Evolutionary conservation across 108 stramenopile species (phyloP).

Genomic region (Asterionellopsis glacialis): DNA sequence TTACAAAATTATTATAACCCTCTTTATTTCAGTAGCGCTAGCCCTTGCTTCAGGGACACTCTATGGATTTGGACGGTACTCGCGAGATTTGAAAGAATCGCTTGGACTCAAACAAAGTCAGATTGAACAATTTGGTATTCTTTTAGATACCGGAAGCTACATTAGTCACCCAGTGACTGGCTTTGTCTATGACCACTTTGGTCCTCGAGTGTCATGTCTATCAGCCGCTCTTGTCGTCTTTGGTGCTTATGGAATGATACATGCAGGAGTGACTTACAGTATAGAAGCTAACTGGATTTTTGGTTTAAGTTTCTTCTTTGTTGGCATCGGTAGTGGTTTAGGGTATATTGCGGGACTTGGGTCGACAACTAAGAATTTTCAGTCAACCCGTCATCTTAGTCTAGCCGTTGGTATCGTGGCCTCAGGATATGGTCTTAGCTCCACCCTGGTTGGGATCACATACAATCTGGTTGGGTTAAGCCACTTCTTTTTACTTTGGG

Average conservation of each 20-base stretch:
- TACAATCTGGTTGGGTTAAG: slow-evolving; percentile 13
- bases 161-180: slow-evolving; percentile 25
- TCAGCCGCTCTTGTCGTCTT: slow-evolving; percentile 18
- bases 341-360: slow-evolving; percentile 27
- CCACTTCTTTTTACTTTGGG: slow-evolving; percentile 26
- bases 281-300: slow-evolving; percentile 8
- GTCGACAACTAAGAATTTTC: slow-evolving; percentile 18
- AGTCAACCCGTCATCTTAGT: slow-evolving; percentile 7
- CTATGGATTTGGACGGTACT: slow-evolving; percentile 31
- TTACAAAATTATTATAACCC: too few species aligned
- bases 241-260: slow-evolving; percentile 16
- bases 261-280: background rate
- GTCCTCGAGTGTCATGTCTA: slow-evolving; percentile 22
- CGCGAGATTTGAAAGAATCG: slow-evolving; percentile 12
- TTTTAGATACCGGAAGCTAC: slow-evolving; percentile 24
- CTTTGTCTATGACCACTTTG: slow-evolving; percentile 23
- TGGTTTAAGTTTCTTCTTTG: slow-evolving; percentile 16
- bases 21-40: slow-evolving; percentile 6
- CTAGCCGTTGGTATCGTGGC: slow-evolving; percentile 19
- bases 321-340: slow-evolving; percentile 29
- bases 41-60: slow-evolving; percentile 23
- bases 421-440: slow-evolving; percentile 17
- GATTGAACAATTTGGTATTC: slow-evolving; percentile 22
- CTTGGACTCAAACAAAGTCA: slow-evolving; percentile 11
- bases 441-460: slow-evolving; percentile 20